Percentiles rank a stretch among this genome's conserved stretches.
Evolutionary conservation across 805 yeast species (phyloP).

Genomic region (Maudiozyma bulderi): DNA sequence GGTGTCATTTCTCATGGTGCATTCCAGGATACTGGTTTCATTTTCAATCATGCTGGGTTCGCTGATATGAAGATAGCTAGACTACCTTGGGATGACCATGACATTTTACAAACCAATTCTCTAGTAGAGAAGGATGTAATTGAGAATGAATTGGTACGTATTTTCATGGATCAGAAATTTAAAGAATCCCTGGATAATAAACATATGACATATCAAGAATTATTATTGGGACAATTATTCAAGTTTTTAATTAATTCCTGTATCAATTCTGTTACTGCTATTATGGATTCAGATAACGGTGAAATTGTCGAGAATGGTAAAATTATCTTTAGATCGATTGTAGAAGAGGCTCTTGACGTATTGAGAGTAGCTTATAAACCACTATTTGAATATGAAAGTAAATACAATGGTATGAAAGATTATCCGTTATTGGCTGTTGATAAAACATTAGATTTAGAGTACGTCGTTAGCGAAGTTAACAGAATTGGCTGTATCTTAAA

Average conservation of each 20-base stretch:
- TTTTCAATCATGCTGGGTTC: constrained; percentile 53
- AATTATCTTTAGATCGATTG: constrained; percentile 26
- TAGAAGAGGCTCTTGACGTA: constrained; percentile 28
- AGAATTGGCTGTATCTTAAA: constrained; percentile 38
- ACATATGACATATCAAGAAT: constrained; percentile 35
- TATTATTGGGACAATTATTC: constrained; percentile 54
- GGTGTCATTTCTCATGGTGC: constrained; percentile 85
- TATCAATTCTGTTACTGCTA: constrained; percentile 74
- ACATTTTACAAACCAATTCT: constrained; percentile 14
- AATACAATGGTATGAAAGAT: constrained; percentile 11
- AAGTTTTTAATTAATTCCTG: constrained; percentile 76
- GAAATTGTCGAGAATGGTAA: constrained; percentile 48
- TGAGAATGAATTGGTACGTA: constrained; percentile 22
- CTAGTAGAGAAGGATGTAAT: constrained; percentile 7
- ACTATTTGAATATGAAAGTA: constrained; percentile 21
- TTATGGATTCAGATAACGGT: constrained; percentile 71
- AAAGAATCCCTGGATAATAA: constrained; percentile 23
- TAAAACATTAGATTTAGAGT: constrained; percentile 23
- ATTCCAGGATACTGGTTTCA: constrained; percentile 38
- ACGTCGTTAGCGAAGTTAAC: constrained; percentile 31
- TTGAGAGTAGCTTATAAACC: constrained; percentile 23
- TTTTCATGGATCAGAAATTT: constrained; percentile 19
- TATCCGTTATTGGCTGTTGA: constrained; percentile 24
- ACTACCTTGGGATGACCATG: constrained; percentile 35
- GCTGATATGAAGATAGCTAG: constrained; percentile 55